Conservation (phyloP, 495 filamentous ascomycete genomes). For the Tuber indicum region DNA sequence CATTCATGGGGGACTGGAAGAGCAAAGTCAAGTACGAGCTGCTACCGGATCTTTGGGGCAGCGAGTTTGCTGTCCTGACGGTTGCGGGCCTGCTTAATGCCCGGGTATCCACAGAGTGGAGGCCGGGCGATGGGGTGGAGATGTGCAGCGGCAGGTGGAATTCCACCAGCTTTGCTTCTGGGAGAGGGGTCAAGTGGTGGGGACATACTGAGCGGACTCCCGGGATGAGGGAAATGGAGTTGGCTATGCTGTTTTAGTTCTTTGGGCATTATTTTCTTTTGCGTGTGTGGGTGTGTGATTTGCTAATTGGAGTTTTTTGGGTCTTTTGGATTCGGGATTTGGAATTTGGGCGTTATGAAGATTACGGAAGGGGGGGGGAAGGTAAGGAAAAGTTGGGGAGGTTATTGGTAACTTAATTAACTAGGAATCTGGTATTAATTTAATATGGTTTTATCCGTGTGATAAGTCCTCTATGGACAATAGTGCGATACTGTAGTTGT, state of each 20-base stretch:
- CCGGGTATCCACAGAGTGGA: slow-evolving; percentile 34
- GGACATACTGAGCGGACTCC: slow-evolving; percentile 20
- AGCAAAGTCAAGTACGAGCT: slow-evolving; percentile 56
- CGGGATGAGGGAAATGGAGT: slow-evolving; percentile 15
- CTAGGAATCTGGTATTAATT: neutral
- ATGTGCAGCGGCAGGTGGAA: slow-evolving; percentile 57
- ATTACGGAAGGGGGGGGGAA: neutral
- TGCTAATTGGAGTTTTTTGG: slow-evolving; percentile 6
- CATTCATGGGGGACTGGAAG: slow-evolving; percentile 53
- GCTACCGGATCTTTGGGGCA: slow-evolving; percentile 53
- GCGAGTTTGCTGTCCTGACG: slow-evolving; percentile 53
- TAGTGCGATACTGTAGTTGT: neutral
- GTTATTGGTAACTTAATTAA: neutral
- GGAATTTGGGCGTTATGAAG: slow-evolving; percentile 7
- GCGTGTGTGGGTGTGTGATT: neutral
- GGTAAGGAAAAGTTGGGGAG: neutral
- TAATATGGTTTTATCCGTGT: neutral
- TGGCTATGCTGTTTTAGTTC: slow-evolving; percentile 23
- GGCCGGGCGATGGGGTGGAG: slow-evolving; percentile 42
- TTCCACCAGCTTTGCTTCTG: slow-evolving; percentile 9
- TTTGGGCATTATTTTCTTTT: neutral
- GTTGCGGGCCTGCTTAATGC: slow-evolving; percentile 48
- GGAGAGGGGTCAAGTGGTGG: slow-evolving; percentile 1
- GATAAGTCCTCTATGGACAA: neutral
- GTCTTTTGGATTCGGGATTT: neutral